Percentiles rank a stretch among this genome's conserved stretches.
Conservation (phyloP, 495 filamentous ascomycete genomes). For the Mytilinidion resinicola region DNA sequence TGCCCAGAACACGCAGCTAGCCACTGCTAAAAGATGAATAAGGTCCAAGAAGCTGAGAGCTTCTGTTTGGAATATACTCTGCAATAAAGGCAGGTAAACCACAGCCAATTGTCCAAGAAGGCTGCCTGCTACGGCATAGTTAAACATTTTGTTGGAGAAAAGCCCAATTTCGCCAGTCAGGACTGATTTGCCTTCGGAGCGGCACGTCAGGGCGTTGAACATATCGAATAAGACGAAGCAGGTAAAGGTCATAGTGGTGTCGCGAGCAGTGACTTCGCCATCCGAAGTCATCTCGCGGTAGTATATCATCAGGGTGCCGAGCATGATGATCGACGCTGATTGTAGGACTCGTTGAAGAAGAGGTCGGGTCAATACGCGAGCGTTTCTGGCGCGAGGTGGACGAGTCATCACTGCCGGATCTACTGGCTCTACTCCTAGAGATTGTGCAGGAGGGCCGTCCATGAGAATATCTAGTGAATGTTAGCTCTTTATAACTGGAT, state of each 20-base stretch:
- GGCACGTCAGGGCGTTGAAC: conserved; percentile 94
- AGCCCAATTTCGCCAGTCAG: conserved; percentile 77
- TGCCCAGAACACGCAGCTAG: conserved; percentile 88
- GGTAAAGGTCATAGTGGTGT: conserved; percentile 99
- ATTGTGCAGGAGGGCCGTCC: conserved; percentile 97
- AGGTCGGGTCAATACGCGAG: conserved; percentile 76
- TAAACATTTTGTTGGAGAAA: conserved; percentile 87
- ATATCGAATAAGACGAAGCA: conserved; percentile 98
- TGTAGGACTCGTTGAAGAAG: conserved; percentile 79
- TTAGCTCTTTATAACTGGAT: conserved; percentile 5
- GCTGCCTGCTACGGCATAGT: conserved; percentile 81
- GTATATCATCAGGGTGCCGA: conserved; percentile 86
- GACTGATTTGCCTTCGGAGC: conserved; percentile 83
- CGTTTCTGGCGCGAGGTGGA: conserved; percentile 76
- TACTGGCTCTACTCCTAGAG: conserved; percentile 90
- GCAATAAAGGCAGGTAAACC: conserved; percentile 88
- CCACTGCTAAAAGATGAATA: conserved; percentile 59
- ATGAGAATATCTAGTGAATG: conserved; percentile 82
- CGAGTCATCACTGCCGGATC: conserved; percentile 91
- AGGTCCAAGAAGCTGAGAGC: conserved; percentile 68
- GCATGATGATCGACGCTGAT: conserved; percentile 83
- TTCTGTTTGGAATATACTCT: conserved; percentile 93
- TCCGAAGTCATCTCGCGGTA: conserved; percentile 79
- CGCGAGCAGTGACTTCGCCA: conserved; percentile 76
- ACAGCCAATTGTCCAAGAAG: conserved; percentile 80